These are phyloP conservation scores for Pythium scleroteichum DNA, from an alignment of 352 stramenopile species.

Conservation along the genomic window DNA sequence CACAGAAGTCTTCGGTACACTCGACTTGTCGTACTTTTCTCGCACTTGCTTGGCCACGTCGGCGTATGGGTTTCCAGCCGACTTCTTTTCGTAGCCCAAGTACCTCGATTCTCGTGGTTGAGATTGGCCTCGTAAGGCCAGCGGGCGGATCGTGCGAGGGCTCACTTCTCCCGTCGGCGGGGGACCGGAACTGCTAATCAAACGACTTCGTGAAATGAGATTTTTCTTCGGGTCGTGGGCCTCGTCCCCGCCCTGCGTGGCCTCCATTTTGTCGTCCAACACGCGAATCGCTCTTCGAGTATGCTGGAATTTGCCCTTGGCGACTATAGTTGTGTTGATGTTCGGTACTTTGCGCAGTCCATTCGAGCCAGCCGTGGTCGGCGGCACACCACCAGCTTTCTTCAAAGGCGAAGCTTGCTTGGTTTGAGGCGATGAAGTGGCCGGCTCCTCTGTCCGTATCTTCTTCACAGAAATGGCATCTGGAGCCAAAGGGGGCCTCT, in stretches of 20 bases:
- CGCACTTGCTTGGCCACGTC: constrained; percentile 8
- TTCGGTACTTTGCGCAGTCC: constrained; percentile 20
- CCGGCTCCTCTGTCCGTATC: background rate
- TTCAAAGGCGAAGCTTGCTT: background rate
- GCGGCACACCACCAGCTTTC: background rate
- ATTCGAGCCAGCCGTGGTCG: constrained; percentile 21
- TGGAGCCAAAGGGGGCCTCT: background rate
- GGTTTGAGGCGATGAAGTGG: background rate
- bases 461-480: background rate
- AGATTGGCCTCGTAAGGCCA: background rate
- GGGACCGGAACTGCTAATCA: background rate
- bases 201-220: constrained; percentile 10
- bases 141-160: background rate
- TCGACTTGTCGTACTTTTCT: constrained; percentile 12
- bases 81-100: constrained; percentile 5
- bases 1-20: background rate
- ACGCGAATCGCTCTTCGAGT: constrained; percentile 18
- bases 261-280: constrained; percentile 16
- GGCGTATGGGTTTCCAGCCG: background rate
- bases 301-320: constrained; percentile 25
- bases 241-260: background rate
- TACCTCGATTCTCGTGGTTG: constrained; percentile 1
- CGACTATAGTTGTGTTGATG: constrained; percentile 25
- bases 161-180: constrained; percentile 8
- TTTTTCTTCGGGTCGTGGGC: constrained; percentile 14